Evolutionary conservation across 257 asterid species (phyloP).

Genomic region (Scutellaria barbata): DNA sequence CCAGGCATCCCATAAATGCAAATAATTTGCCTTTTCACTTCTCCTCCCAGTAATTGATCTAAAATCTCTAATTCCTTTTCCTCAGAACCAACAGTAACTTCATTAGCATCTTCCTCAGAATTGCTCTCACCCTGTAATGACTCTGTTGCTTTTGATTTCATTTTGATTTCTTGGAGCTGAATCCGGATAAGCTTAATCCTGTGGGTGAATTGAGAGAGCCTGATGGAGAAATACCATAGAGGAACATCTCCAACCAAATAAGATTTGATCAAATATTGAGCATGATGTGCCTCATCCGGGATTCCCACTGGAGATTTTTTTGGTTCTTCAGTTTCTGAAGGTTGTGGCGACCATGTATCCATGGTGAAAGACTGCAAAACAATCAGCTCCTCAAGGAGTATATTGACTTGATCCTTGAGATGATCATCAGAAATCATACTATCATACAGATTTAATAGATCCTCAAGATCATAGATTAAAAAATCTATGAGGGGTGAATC

Average conservation of each 20-base stretch:
- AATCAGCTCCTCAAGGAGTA: conserved; percentile 8
- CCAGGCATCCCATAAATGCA: conserved; percentile 49
- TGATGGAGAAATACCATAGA: conserved; percentile 2
- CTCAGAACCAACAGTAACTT: conserved; percentile 34
- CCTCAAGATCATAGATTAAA: conserved; percentile 23
- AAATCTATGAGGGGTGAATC: conserved; percentile 28
- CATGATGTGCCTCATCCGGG: conserved; percentile 32
- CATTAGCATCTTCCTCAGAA: background rate
- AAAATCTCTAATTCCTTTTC: background rate
- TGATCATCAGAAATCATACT: background rate
- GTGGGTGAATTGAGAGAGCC: conserved; percentile 9
- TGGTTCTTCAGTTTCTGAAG: background rate
- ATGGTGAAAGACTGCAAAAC: background rate
- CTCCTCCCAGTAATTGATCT: background rate
- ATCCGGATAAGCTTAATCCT: background rate
- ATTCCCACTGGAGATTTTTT: background rate
- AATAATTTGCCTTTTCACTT: background rate
- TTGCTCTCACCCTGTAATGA: background rate
- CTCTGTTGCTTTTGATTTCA: too few relatives aligned
- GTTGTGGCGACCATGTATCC: background rate
- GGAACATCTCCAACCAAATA: conserved; percentile 27
- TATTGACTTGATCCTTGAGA: conserved; percentile 12
- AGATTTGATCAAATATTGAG: conserved; percentile 25
- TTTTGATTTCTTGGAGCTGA: background rate
- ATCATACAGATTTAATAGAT: conserved; percentile 2